These are phyloP conservation scores for Schizochytrium sp. DNA, from an alignment of 108 stramenopile genomes.

Conservation along the genomic window DNA sequence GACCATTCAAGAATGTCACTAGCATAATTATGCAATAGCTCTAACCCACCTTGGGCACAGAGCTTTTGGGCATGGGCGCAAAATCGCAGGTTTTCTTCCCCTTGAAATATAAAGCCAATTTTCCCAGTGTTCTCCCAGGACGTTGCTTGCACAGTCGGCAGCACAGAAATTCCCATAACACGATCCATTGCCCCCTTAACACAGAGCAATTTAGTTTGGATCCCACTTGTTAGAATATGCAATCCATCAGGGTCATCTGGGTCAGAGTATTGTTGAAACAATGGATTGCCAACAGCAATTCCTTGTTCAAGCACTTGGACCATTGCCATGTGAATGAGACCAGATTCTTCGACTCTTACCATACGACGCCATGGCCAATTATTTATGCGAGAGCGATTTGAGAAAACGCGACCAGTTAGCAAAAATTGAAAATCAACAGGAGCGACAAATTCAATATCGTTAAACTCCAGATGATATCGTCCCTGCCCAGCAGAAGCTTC, in stretches of 20 bases:
- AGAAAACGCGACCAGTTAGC: conserved; percentile 9
- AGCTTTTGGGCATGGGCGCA: not conserved
- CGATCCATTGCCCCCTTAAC: not conserved
- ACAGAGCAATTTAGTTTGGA: not conserved
- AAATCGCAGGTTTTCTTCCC: not conserved
- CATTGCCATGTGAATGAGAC: conserved; percentile 17
- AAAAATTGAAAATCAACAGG: conserved; percentile 38
- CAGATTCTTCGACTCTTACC: conserved; percentile 24
- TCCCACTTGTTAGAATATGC: conserved; percentile 8
- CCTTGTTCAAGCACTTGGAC: conserved; percentile 11
- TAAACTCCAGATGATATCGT: not conserved
- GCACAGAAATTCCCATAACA: not conserved
- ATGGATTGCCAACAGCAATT: not conserved
- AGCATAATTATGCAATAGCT: not conserved
- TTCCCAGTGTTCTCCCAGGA: conserved; percentile 26
- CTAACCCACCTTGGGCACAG: not conserved
- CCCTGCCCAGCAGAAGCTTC: conserved; percentile 8
- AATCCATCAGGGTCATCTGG: conserved; percentile 1
- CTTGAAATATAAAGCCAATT: not conserved
- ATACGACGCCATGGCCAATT: conserved; percentile 57
- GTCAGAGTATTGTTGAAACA: not conserved
- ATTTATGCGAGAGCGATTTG: conserved; percentile 41
- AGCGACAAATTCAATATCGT: conserved; percentile 17
- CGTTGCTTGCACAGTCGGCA: not conserved
- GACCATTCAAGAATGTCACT: conserved; percentile 49